Evolutionary conservation across 805 yeast species (phyloP).

Genomic region (Hanseniaspora guilliermondii): DNA sequence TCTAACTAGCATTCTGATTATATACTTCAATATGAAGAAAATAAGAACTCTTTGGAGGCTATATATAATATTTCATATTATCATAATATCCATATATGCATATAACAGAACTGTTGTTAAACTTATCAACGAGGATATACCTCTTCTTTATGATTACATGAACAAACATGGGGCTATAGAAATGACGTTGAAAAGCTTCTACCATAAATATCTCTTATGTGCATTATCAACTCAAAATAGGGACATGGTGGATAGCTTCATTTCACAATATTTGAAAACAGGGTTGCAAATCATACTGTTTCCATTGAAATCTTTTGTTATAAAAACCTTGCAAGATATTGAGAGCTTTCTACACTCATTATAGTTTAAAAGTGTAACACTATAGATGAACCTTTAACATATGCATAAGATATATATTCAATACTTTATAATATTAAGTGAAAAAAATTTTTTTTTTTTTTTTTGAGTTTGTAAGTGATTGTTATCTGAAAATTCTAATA

Average conservation of each 20-base stretch:
- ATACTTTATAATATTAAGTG: too few species aligned
- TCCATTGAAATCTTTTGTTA: neutral
- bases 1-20: neutral
- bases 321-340: conserved; percentile 5
- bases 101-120: conserved; percentile 10
- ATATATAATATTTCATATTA: neutral
- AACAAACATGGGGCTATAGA: conserved; percentile 6
- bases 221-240: neutral
- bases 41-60: neutral
- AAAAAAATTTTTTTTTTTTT: neutral
- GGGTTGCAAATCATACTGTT: neutral
- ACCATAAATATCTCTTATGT: neutral
- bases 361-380: neutral
- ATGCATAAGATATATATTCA: neutral
- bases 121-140: conserved; percentile 6
- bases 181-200: neutral
- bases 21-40: neutral
- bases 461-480: too few species aligned
- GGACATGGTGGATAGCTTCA: neutral
- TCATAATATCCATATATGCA: neutral
- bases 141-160: conserved; percentile 7
- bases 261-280: neutral
- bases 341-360: conserved; percentile 7
- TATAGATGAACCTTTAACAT: neutral
- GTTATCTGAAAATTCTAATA: too few species aligned